These are phyloP conservation scores for Musa acuminata DNA, from an alignment of 176 grass and related monocot species.

Conservation along the genomic window DNA sequence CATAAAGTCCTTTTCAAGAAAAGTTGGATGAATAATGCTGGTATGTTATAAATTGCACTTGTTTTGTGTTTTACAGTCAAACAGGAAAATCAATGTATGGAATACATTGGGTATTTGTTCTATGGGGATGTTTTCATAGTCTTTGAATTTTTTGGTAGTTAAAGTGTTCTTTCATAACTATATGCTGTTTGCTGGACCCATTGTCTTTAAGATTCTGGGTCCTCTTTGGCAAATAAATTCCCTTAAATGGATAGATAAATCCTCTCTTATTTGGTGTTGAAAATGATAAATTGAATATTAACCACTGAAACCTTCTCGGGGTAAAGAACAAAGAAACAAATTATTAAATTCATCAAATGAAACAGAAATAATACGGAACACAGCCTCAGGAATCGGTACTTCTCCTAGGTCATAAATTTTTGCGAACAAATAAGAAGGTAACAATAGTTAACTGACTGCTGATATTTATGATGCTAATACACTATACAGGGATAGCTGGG, in stretches of 20 bases:
- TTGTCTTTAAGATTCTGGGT: too few species aligned
- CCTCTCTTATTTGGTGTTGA: neutral
- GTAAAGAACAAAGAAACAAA: neutral
- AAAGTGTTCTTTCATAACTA: neutral
- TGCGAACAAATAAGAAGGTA: neutral
- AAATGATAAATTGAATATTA: neutral
- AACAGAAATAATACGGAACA: neutral
- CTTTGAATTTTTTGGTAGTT: neutral
- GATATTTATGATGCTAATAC: constrained; percentile 3
- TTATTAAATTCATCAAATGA: neutral
- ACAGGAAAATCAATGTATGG: neutral
- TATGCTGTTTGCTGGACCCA: too few species aligned
- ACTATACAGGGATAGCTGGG: constrained; percentile 84
- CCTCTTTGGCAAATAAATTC: neutral
- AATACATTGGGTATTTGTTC: neutral
- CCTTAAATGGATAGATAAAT: neutral
- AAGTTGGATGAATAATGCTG: neutral
- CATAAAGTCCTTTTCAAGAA: neutral
- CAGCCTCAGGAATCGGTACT: neutral
- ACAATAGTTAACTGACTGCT: neutral
- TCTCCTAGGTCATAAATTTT: neutral
- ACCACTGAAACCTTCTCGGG: neutral
- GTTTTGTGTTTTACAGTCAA: neutral
- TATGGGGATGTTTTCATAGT: neutral
- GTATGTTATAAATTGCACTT: neutral